Base-by-base conservation (phyloP, 2,329 filamentous ascomycete genomes). In the Arachnopeziza araneosa region DNA sequence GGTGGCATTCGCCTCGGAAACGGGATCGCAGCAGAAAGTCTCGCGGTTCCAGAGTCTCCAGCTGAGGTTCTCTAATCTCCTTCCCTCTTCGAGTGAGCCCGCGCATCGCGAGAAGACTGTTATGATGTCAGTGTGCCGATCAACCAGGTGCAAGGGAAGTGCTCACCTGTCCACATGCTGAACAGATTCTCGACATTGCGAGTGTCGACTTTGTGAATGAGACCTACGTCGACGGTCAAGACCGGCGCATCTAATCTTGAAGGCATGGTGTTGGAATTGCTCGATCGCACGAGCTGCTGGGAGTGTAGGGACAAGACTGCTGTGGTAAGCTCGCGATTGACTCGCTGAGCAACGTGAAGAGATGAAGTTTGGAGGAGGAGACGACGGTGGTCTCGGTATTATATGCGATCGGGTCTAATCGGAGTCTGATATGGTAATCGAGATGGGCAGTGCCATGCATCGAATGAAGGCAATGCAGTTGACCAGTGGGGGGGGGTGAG, bases 31-130 rank as follows among this genome's bases (percentile, higher is more conserved):
- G 76, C 93, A 96, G 69, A 96, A 91, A 12, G 90, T 93, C 74
- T 98, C 93, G 70, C 92, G 84, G 70, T 91, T 96, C 93, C 93
- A 98, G 63, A 98, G 79, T 69, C 95, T 83, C 95, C 95, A 98
- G 74, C 90, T 96, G 64, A 99, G 80, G 78, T 99, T 98, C 75
- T 98, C 95, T 73, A 97, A 80, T 71, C 95, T 83, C 72, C 91
- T 87, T 60, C 95, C 95, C 76, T 98, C 90, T 73, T 96, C 91
- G 74, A 98, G 88, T 56, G 93, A 95, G 71, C 95, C 91, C 72
- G 92, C 91, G 76, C 93, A 96, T 77, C 92, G 91, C 56, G 92
- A 93, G 73, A 98, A 97, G 62, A 98, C 92, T 95, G 72, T 50
- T 62, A 14, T 24, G 17, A 23, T 14, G 32, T 32, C 55, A 60